phyloP scores from a whole-genome alignment of 2,329 filamentous ascomycete species.

The Microsporum canis region DNA sequence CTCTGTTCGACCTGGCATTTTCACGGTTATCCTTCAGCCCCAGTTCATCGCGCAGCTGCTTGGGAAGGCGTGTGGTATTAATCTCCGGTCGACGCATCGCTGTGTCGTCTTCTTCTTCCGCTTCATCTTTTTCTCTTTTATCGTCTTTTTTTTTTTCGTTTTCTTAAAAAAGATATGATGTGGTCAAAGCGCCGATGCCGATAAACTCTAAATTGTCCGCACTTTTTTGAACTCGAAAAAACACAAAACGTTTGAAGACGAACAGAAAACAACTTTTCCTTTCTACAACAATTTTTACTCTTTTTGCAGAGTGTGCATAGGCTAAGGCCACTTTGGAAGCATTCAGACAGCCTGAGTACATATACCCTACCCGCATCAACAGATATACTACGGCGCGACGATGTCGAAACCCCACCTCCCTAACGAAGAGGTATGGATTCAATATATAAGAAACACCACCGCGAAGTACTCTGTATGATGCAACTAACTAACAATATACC shows the following conservation, averaged over 20 bases:
- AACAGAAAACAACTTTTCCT: neutral
- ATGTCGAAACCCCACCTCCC: conserved; percentile 21
- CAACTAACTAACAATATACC: neutral
- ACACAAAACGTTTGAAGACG: neutral
- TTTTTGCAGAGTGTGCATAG: neutral
- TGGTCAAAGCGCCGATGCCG: conserved; percentile 14
- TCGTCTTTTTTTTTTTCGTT: neutral
- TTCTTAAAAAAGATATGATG: conserved; percentile 3
- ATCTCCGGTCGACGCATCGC: conserved; percentile 28
- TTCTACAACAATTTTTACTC: neutral
- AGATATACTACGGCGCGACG: conserved; percentile 4
- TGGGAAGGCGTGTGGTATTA: conserved; percentile 34
- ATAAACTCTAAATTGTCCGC: conserved; percentile 2
- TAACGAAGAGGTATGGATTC: conserved; percentile 32
- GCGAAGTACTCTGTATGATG: neutral
- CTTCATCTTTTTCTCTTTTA: neutral
- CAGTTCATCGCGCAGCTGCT: conserved; percentile 30
- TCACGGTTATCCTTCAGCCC: conserved; percentile 25
- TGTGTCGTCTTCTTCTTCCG: conserved; percentile 6
- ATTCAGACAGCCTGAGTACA: neutral
- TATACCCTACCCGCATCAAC: neutral
- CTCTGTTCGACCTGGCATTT: conserved; percentile 13
- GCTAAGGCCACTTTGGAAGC: neutral
- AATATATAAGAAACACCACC: neutral
- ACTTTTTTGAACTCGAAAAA: neutral